A percentile compares a stretch with the other conserved stretches of the same genome.
These are phyloP conservation scores for Trichoderma hamatum DNA, from an alignment of 2,329 filamentous ascomycete species.

Conservation along the genomic window DNA sequence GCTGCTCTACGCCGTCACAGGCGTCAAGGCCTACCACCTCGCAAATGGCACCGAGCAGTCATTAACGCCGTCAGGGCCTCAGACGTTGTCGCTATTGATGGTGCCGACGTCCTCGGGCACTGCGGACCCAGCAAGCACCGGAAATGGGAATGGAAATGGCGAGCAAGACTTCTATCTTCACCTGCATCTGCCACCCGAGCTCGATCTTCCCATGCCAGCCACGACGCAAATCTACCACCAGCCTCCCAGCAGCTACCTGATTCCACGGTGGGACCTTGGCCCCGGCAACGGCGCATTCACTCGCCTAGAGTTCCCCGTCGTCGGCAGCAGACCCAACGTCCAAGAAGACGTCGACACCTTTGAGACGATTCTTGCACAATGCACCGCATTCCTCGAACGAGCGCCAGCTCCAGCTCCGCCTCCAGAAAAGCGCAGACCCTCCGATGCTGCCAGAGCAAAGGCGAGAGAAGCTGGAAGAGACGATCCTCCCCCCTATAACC, in stretches of 20 bases:
- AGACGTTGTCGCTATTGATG: conserved; percentile 93
- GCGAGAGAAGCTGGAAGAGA: conserved; percentile 45
- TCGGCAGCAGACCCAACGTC: conserved; percentile 70
- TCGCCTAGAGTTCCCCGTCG: conserved; percentile 81
- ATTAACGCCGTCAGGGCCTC: conserved; percentile 82
- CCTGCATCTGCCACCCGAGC: conserved; percentile 88
- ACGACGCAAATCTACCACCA: conserved; percentile 98
- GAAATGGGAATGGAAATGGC: conserved; percentile 56
- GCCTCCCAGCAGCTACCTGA: conserved; percentile 87
- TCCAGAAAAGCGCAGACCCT: conserved; percentile 28
- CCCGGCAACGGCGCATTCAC: conserved; percentile 89
- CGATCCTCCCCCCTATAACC: conserved; percentile 71
- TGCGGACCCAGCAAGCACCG: conserved; percentile 50
- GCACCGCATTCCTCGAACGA: conserved; percentile 90
- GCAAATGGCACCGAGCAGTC: conserved; percentile 81
- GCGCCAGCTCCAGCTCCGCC: conserved; percentile 60
- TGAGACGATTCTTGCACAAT: conserved; percentile 96
- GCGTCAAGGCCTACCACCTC: conserved; percentile 89
- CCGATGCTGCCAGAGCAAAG: conserved; percentile 34
- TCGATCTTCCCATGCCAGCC: conserved; percentile 89
- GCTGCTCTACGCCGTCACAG: conserved; percentile 72
- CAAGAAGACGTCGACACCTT: conserved; percentile 96
- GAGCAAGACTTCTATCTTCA: conserved; percentile 97
- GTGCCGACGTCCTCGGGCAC: conserved; percentile 84
- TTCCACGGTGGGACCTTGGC: conserved; percentile 92